Conservation (phyloP, 2,329 filamentous ascomycete species). For the Aspergillus ochraceus region DNA sequence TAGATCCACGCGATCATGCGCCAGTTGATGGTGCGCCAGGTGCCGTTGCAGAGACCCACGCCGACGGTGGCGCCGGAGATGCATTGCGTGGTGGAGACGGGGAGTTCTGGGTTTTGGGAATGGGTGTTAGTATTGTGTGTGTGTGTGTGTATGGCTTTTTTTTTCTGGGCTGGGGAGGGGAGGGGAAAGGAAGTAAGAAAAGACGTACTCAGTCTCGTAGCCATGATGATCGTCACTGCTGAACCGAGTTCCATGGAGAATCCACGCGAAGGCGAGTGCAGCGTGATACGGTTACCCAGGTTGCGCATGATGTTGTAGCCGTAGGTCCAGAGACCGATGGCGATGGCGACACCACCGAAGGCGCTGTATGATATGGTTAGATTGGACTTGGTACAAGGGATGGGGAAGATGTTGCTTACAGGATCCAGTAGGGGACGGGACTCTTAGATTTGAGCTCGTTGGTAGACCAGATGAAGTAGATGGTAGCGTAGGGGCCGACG, state of each 20-base stretch:
- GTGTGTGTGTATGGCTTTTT: not conserved
- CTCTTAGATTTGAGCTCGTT: slow-evolving; percentile 8
- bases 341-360: slow-evolving; percentile 16
- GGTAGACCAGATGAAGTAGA: slow-evolving; percentile 17
- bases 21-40: slow-evolving; percentile 22
- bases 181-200: not conserved
- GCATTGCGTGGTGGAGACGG: slow-evolving; percentile 21
- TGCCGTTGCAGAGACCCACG: slow-evolving; percentile 21
- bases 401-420: slow-evolving; percentile 8
- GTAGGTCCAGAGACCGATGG: slow-evolving; percentile 22
- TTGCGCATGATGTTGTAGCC: slow-evolving; percentile 23
- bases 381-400: accelerated
- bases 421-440: slow-evolving; percentile 18
- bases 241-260: slow-evolving; percentile 22
- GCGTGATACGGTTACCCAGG: slow-evolving; percentile 19
- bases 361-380: slow-evolving; percentile 5
- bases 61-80: slow-evolving; percentile 21
- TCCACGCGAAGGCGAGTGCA: slow-evolving; percentile 20
- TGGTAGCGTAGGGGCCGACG: slow-evolving; percentile 21
- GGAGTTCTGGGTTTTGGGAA: slow-evolving; percentile 10
- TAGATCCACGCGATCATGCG: slow-evolving; percentile 23
- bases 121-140: too few relatives aligned
- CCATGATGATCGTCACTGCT: slow-evolving; percentile 18
- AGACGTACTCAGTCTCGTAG: slow-evolving; percentile 16
- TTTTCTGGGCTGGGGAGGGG: not conserved